phyloP scores from a whole-genome alignment of 495 filamentous ascomycete genomes.

The Hypomontagnella monticulosa region DNA sequence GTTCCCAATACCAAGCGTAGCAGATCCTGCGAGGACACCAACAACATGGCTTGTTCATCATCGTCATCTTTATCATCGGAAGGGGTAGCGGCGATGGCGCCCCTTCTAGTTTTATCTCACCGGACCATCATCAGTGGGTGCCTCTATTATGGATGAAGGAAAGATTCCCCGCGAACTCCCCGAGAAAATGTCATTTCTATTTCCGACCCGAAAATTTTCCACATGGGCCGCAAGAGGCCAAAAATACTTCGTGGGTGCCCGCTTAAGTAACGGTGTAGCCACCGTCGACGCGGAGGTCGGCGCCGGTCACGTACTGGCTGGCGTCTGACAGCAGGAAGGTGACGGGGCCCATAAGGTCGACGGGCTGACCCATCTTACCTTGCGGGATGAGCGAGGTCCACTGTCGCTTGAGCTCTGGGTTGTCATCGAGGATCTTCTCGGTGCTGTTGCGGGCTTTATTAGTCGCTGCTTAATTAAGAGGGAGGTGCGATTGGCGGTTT shows the following conservation, averaged over 20 bases:
- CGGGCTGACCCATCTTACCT: conserved; percentile 90
- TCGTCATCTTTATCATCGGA: not conserved
- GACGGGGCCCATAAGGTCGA: conserved; percentile 93
- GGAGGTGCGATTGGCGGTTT: not conserved
- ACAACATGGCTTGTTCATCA: conserved; percentile 1
- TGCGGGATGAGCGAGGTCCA: conserved; percentile 93
- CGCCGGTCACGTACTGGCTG: conserved; percentile 84
- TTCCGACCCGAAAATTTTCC: conserved; percentile 11
- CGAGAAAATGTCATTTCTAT: conserved; percentile 15
- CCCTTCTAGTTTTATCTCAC: conserved; percentile 7
- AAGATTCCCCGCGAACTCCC: conserved; percentile 21
- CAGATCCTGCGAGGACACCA: conserved; percentile 12
- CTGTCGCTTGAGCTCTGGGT: conserved; percentile 82
- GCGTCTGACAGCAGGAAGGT: conserved; percentile 91
- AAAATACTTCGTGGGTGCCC: not conserved
- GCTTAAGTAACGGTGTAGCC: conserved; percentile 86
- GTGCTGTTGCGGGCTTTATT: conserved; percentile 65
- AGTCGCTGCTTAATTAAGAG: conserved; percentile 12
- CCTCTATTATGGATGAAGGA: conserved; percentile 26
- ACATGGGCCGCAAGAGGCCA: not conserved
- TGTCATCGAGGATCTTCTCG: conserved; percentile 92
- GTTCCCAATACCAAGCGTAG: not conserved
- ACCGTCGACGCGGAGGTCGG: conserved; percentile 89
- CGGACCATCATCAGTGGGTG: conserved; percentile 1
- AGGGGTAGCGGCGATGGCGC: not conserved